Evolutionary conservation across 2,329 filamentous ascomycete species (phyloP), one percentile per base, ranked within the genome.

Genomic region (Penicillium sp.): DNA sequence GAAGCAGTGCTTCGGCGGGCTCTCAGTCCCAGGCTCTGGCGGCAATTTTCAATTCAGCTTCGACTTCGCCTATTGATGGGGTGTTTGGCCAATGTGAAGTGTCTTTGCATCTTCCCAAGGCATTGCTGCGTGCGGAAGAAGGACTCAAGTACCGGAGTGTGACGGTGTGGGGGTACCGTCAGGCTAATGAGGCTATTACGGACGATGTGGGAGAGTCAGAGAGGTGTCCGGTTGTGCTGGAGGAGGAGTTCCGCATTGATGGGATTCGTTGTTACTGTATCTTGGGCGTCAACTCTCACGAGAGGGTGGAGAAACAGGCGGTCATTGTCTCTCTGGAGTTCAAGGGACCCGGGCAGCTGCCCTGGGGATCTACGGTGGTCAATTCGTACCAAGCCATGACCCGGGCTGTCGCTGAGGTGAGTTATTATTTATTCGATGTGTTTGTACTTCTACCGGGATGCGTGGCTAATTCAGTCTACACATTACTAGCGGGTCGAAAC

Each of bases 251-350:
- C 51, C 61, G 62, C 2, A 68, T 76, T 52, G 68, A 72, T 33
- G 67, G 67, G 1, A 69, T 76, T 43, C 63, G 70, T 22, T 72
- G 70, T 53, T 64, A 69, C 41, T 74, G 71, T 57, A 72, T 78
- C 28, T 66, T 78, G 50, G 75, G 75, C 1, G 73, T 78, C n/a
- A 77, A 78, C 51, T 67, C 71, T 2, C 75, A 77, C 53, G 75
- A 78, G 61, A 66, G 75, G 19, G 58, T 74, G 17, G 72, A 76
- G 61, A 76, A 75, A 53, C 75, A 78, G 57, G 67, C 66, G 24
- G 72, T 78, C 8, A 67, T 73, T 52, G 56, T 74, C 41, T 65
- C 69, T 29, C 62, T 70, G 59, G 65, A 58, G 32, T 69, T 72
- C 45, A 58, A 58, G 45, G 66, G 64, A 4, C 61, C 64, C 17